Percentiles rank a stretch among this genome's conserved stretches.
These are phyloP conservation scores for Colletotrichum lupini DNA, from an alignment of 2,329 filamentous ascomycete species.

Conservation along the genomic window DNA sequence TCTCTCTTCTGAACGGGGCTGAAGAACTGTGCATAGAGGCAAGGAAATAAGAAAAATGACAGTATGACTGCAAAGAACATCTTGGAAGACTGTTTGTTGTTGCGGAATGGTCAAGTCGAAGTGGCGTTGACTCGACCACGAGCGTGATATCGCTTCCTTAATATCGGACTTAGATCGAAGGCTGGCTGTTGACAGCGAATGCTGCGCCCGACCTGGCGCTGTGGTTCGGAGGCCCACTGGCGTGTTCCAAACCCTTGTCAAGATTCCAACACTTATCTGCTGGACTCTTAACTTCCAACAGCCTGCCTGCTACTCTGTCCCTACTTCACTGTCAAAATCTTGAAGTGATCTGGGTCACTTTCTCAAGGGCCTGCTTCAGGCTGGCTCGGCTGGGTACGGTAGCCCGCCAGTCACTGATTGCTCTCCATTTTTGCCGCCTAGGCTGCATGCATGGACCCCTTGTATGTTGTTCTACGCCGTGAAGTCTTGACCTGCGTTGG, in stretches of 20 bases:
- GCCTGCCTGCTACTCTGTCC: not conserved
- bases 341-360: not conserved
- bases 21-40: conserved; percentile 13
- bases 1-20: not conserved
- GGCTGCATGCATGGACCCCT: not conserved
- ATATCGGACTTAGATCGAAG: not conserved
- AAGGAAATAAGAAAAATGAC: not conserved
- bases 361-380: not conserved
- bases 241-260: not conserved
- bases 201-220: not conserved
- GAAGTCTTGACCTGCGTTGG: not conserved
- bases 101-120: not conserved
- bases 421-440: not conserved
- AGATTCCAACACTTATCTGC: not conserved
- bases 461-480: not conserved
- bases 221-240: not conserved
- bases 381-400: not conserved
- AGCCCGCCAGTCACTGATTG: not conserved
- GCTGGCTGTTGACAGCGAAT: not conserved
- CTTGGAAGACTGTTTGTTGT: not conserved
- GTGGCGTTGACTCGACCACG: not conserved
- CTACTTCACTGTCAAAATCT: not conserved
- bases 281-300: not conserved
- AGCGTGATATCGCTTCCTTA: not conserved
- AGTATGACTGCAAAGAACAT: not conserved